These are phyloP conservation scores for Rhizopus delemar DNA, from an alignment of 371 early-diverging fungal species.

Conservation along the genomic window DNA sequence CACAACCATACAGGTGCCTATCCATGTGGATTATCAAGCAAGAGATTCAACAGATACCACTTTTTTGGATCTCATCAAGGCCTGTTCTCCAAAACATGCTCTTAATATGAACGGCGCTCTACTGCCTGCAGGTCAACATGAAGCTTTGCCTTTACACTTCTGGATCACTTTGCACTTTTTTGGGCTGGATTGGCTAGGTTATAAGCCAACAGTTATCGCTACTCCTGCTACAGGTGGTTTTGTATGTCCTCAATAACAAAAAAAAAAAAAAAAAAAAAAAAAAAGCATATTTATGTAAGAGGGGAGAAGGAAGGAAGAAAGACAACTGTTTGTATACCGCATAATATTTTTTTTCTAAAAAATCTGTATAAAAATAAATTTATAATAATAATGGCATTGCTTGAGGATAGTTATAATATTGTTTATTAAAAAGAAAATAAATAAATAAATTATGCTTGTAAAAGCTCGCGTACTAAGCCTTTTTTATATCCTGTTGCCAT, in stretches of 20 bases:
- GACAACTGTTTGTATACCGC: too few species aligned
- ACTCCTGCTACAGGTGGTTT: conserved; percentile 26
- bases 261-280: background rate
- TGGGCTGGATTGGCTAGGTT: conserved; percentile 36
- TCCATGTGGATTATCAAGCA: conserved; percentile 38
- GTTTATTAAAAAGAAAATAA: background rate
- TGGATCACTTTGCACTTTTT: conserved; percentile 34
- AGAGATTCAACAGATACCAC: conserved; percentile 30
- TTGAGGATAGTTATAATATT: too few species aligned
- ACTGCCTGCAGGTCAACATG: conserved; percentile 13
- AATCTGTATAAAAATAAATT: too few species aligned
- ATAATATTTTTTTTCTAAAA: too few species aligned
- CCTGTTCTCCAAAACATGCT: conserved; percentile 31
- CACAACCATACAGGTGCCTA: conserved; percentile 34
- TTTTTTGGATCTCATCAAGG: conserved; percentile 27
- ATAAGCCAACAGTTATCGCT: conserved; percentile 33
- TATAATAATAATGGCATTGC: too few species aligned
- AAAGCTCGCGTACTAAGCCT: background rate
- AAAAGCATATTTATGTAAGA: background rate
- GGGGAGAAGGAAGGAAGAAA: too few species aligned
- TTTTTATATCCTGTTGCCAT: conserved; percentile 12
- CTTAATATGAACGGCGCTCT: conserved; percentile 3
- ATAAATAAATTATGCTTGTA: background rate
- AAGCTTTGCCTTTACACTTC: conserved; percentile 32
- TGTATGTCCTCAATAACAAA: conserved; percentile 14